Conservation (phyloP, 352 stramenopile genomes). For the Blastocystis sp. region DNA sequence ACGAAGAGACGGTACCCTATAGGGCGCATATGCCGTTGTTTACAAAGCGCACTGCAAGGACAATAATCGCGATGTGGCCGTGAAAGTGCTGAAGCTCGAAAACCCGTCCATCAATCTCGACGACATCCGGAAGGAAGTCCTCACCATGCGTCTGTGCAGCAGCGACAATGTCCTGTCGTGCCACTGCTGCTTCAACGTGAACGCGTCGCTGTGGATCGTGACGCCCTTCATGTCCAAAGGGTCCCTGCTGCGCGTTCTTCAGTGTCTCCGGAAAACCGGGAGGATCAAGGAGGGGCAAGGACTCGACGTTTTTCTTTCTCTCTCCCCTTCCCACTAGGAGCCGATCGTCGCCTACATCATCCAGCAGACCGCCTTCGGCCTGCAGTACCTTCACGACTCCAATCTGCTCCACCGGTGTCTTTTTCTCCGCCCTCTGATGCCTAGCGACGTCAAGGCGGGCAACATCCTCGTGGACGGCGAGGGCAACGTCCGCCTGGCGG, state of each 20-base stretch:
- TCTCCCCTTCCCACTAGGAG: neutral
- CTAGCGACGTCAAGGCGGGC: conserved; percentile 58
- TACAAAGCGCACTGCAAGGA: conserved; percentile 48
- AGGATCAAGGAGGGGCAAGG: conserved; percentile 19
- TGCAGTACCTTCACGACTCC: conserved; percentile 57
- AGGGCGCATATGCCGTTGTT: conserved; percentile 31
- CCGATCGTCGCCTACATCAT: conserved; percentile 62
- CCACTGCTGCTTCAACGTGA: conserved; percentile 39
- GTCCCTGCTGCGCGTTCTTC: conserved; percentile 1
- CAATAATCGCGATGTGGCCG: conserved; percentile 4
- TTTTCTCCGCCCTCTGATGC: neutral
- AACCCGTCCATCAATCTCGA: conserved; percentile 25
- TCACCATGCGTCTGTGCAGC: neutral
- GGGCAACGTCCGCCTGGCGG: conserved; percentile 22
- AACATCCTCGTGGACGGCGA: conserved; percentile 58
- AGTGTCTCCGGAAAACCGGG: conserved; percentile 21
- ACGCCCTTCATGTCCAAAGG: conserved; percentile 56
- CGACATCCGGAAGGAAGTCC: conserved; percentile 16
- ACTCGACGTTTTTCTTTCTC: neutral
- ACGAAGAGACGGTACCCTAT: too few relatives aligned
- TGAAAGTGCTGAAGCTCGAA: conserved; percentile 44
- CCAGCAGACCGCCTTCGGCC: conserved; percentile 14
- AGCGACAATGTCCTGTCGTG: neutral
- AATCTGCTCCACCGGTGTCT: conserved; percentile 48
- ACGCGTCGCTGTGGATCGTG: conserved; percentile 20